Evolutionary conservation across 805 yeast species (phyloP), one percentile per base, ranked within the genome.

Genomic region (Metschnikowia hibisci): DNA sequence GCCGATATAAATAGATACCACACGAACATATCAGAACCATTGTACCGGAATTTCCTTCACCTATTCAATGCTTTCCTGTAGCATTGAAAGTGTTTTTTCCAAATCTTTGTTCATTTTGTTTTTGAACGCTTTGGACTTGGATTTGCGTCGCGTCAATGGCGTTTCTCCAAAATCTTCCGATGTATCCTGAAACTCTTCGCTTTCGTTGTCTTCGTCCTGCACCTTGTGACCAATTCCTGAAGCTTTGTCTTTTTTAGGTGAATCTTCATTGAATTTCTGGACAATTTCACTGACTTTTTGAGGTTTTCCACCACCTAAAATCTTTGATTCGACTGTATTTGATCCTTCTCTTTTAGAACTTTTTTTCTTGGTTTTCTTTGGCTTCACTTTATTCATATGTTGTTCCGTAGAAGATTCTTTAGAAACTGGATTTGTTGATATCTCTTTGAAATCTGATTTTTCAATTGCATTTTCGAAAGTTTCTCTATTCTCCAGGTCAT

Each of bases 51-150:
- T 1, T 8, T 22, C 8, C 34, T 32, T 3, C 18, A 20, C 10
- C 30, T 39, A 43, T 12, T 59, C 61, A 11, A 67, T 52, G 40
- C 66, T 67, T 45, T 69, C 72, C 48, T 66, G 55, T 30, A 69
- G 53, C 71, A 69, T 67, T 40, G 62, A 62, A 38, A 69, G 47
- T 4, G 75, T 69, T 41, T 58, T 57, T 37, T 69, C 67, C 40
- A 69, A 49, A 27, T 61, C 70, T 32, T 47, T 58, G 47, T 66
- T 58, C 39, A 69, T 52, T 42, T 64, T 64, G 34, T 54, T 47
- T 38, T 62, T 56, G 48, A 68, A 66, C 47, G 59, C 60, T 52
- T 67, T 67, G 25, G 67, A 54, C 47, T 54, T 64, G 37, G 69
- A 60, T 30, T 62, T 62, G 37, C 57, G 58, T 15, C 68, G 49